Evolutionary conservation across 2,329 filamentous ascomycete genomes (phyloP).

Genomic region (Ceratocystis variospora): DNA sequence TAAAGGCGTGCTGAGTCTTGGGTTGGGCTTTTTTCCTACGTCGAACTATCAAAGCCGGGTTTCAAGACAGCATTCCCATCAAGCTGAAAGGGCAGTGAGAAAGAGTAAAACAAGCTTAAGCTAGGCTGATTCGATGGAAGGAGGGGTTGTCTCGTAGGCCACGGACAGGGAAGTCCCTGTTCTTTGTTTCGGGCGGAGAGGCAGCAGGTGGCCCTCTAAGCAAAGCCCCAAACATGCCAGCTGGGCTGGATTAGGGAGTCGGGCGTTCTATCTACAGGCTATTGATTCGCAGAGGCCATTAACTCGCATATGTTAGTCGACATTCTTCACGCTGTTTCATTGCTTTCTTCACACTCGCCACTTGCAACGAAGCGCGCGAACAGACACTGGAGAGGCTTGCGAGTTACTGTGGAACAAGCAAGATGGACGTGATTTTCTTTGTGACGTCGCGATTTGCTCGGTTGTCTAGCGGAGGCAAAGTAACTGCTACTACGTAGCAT

Average conservation of each 20-base stretch:
- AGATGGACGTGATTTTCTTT: neutral
- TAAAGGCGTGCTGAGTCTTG: neutral
- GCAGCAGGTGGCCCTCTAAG: neutral
- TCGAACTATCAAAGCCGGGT: neutral
- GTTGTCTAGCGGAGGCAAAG: neutral
- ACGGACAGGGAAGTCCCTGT: neutral
- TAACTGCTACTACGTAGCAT: neutral
- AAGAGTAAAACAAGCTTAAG: slow-evolving; percentile 1
- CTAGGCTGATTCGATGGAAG: neutral
- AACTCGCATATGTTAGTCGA: too few relatives aligned
- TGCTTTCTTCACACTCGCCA: neutral
- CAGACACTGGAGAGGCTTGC: neutral
- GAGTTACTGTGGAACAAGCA: neutral
- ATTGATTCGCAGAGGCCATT: too few relatives aligned
- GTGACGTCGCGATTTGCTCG: neutral
- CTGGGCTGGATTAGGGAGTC: neutral
- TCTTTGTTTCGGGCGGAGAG: neutral
- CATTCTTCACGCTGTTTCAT: neutral
- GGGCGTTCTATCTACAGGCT: too few relatives aligned
- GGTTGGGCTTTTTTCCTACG: neutral
- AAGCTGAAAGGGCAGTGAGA: neutral
- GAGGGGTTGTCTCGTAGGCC: neutral
- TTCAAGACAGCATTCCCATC: neutral
- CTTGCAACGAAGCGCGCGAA: neutral
- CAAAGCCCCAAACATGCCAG: slow-evolving; percentile 1